Evolutionary conservation across 805 yeast species (phyloP), one percentile per base, ranked within the genome.

Genomic region (Saturnispora galanensis): DNA sequence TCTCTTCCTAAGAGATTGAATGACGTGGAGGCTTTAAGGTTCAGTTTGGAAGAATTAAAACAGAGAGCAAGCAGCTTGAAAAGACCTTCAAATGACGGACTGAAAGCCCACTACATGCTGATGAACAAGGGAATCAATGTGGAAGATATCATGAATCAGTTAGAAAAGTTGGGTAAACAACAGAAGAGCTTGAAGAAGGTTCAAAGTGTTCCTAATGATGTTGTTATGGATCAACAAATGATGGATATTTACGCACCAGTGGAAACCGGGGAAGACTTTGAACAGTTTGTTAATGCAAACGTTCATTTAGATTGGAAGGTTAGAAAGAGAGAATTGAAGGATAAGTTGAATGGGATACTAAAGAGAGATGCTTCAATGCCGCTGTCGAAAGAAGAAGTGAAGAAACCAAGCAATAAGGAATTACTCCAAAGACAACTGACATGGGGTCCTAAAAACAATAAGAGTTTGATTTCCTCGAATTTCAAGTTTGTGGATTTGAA

Each of bases 71-170:
- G 68, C 44, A 74, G 69, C 39, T 66, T 81, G 54, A 69, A 87
- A 45, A 72, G 69, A 46, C 56, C 51, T 48, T 52, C 55, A 9
- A 61, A 65, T 36, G 70, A 68, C 4, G 72, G 66, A 55, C 81
- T 87, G 2, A 81, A 79, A 55, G 93, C 85, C 2, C 97, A 93
- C 58, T 93, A 93, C 60, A 66, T 93, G 34, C 67, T 90, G 37
- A 96, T 96, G 5, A 84, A 89, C 1, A 82, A 90, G 56, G 97
- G 97, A 1, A 74, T 88, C 42, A 79, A 85, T 35, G 81, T 90
- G 41, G 95, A 86, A 54, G 93, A 86, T 46, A 78, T 89, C 34
- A 88, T 84, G 51, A 64, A 64, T 30, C 81, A 78, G 40, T 62
- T 81, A 46, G 69, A 71, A 36, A 42, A 44, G 33, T 32, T 41